phyloP scores from a whole-genome alignment of 345 rosid genomes.

The Microthlaspi erraticum region DNA sequence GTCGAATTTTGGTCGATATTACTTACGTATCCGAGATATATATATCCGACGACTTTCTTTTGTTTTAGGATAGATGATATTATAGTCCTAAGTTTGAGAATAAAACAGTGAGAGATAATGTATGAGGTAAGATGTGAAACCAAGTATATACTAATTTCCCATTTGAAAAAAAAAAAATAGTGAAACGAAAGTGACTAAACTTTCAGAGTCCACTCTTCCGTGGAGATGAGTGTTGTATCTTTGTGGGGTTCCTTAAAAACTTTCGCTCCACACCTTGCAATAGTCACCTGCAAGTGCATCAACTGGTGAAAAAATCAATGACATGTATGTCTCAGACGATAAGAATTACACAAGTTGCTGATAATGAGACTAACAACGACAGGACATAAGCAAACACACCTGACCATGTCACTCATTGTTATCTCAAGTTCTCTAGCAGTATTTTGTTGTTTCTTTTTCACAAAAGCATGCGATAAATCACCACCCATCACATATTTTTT shows the following conservation, averaged over 20 bases:
- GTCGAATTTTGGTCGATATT: slow-evolving; percentile 49
- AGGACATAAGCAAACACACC: slow-evolving; percentile 42
- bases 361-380: slow-evolving; percentile 37
- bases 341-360: slow-evolving; percentile 27
- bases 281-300: slow-evolving; percentile 44
- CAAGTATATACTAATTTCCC: slow-evolving; percentile 43
- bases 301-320: slow-evolving; percentile 32
- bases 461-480: slow-evolving; percentile 23
- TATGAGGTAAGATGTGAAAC: slow-evolving; percentile 29
- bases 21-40: slow-evolving; percentile 41
- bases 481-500: slow-evolving; percentile 14
- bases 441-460: slow-evolving; percentile 29
- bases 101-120: slow-evolving; percentile 40
- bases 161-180: slow-evolving; percentile 41
- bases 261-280: slow-evolving; percentile 24
- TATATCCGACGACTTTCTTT: slow-evolving; percentile 46
- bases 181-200: slow-evolving; percentile 38
- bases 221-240: slow-evolving; percentile 44
- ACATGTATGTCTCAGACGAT: slow-evolving; percentile 37
- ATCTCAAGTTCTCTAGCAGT: slow-evolving; percentile 27
- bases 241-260: slow-evolving; percentile 47
- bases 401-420: slow-evolving; percentile 32
- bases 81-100: slow-evolving; percentile 41
- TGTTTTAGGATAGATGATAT: slow-evolving; percentile 36
- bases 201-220: slow-evolving; percentile 43